Conservation (phyloP, 164 flowering plant species). For the Tetrastigma voinierianum region DNA sequence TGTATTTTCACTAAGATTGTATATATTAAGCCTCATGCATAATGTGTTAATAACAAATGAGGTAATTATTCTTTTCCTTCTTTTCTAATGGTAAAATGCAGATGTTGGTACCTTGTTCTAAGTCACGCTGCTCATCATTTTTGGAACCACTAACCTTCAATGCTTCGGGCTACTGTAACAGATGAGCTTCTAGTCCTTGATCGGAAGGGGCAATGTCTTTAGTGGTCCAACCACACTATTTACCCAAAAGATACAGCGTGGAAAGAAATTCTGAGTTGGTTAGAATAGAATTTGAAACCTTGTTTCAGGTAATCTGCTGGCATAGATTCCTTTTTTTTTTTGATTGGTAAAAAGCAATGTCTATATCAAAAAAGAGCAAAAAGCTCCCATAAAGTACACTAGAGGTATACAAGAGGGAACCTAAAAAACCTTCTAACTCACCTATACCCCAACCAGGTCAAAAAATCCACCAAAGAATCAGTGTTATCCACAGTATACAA, state of each 20-base stretch:
- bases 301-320: slow-evolving; percentile 77
- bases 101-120: slow-evolving; percentile 94
- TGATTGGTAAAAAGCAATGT: no score
- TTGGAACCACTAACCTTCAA: slow-evolving; percentile 97
- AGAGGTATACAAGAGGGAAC: no score
- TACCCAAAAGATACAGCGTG: slow-evolving; percentile 99
- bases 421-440: no score
- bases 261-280: slow-evolving; percentile 75
- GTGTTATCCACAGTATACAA: no score
- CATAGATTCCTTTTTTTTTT: background rate
- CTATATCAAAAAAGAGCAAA: no score
- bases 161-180: slow-evolving; percentile 72
- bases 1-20: slow-evolving; percentile 3
- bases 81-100: slow-evolving; percentile 29
- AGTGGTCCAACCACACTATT: slow-evolving; percentile 88
- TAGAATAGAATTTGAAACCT: slow-evolving; percentile 78
- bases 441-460: no score
- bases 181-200: slow-evolving; percentile 90
- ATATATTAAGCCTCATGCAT: background rate
- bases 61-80: background rate
- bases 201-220: slow-evolving; percentile 83
- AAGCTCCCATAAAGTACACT: no score
- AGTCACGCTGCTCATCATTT: slow-evolving; percentile 98
- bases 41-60: background rate
- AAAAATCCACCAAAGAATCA: no score